Base-by-base conservation (phyloP, 192 early-diverging fungal species). In the Allomyces macrogynus region DNA sequence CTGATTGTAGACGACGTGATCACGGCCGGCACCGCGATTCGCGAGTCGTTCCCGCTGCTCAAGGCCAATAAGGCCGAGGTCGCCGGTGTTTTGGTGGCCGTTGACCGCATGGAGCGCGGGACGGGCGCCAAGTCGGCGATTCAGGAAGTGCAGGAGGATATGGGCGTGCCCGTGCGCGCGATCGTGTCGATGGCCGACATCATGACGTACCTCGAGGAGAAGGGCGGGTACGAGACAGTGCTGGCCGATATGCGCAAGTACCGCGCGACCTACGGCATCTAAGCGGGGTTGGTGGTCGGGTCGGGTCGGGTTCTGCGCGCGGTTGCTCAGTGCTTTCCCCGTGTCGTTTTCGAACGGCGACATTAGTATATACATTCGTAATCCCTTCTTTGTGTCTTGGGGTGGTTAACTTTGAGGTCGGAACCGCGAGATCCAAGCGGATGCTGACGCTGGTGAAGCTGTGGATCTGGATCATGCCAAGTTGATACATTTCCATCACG, bases 1-100 rank as follows among this genome's bases (percentile, higher is more conserved):
- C 74, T 99, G 62, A 80, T 99, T 24, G 82, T 91, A 25, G 96
- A 99, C 77, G 96, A 99, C 74, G 96, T 99, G 10, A 97, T 97
- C 73, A 99, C 96, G 3, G 96, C 96, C 8, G 96, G 96, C 25
- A 99, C 96, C 11, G 93, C 96, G n/a, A 95, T 99, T 71, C 77
- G 90, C 24, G 94, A 99, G 73, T 83, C 83, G 44, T 78, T 96
- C 44, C 81, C 74, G 25, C 85, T 96, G 63, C 93, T 99, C 62
- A 67, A 78, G 67, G 70, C 72, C 20, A 78, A 83, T 43, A 84
- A 84, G 10, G 94, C 91, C 20, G 67, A 79, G 22, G 70, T 91
- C 40, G 78, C 79, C 10, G 94, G 94, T 61, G 87, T 99, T 4
- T 72, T 97, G 27, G 90, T 99, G 23, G 89, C 93, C 4, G 80